phyloP scores from a whole-genome alignment of 148 eudicot species.

The Rhododendron henanense region DNA sequence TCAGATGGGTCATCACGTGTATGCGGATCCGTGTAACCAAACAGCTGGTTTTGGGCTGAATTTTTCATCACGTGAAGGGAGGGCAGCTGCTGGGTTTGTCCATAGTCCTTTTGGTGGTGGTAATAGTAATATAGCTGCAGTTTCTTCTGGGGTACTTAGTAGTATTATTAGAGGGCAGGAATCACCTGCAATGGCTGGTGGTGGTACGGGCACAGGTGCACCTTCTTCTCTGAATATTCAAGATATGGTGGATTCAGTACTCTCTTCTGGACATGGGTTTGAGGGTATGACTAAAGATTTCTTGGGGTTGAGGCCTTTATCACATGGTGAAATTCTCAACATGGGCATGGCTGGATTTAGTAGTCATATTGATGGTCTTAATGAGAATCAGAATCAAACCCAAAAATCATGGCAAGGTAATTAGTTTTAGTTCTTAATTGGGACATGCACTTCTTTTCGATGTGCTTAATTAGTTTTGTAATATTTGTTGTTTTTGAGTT shows the following conservation, averaged over 20 bases:
- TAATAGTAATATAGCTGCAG: slow-evolving; percentile 25
- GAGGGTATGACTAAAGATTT: slow-evolving; percentile 82
- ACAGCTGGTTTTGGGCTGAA: slow-evolving; percentile 57
- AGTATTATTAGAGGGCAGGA: neutral
- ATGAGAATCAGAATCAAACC: slow-evolving; percentile 22
- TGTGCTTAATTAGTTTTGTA: neutral
- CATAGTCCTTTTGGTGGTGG: slow-evolving; percentile 32
- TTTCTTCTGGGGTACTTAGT: neutral
- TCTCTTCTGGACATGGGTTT: slow-evolving; percentile 30
- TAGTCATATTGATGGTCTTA: slow-evolving; percentile 22
- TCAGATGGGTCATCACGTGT: slow-evolving; percentile 78
- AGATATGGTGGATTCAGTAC: slow-evolving; percentile 58
- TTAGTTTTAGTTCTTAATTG: neutral
- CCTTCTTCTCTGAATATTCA: slow-evolving; percentile 35
- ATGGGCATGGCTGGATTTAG: slow-evolving; percentile 51
- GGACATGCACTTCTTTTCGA: neutral
- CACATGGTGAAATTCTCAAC: slow-evolving; percentile 54
- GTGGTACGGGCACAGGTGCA: neutral
- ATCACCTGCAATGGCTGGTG: slow-evolving; percentile 8
- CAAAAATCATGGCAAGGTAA: slow-evolving; percentile 34
- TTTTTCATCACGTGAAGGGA: slow-evolving; percentile 63
- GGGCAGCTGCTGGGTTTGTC: slow-evolving; percentile 25
- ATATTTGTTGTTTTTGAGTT: neutral
- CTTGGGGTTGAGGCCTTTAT: slow-evolving; percentile 66
- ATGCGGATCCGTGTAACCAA: slow-evolving; percentile 21